Evolutionary conservation across 805 yeast species (phyloP).

Genomic region (Wickerhamomyces kurtzmanii): DNA sequence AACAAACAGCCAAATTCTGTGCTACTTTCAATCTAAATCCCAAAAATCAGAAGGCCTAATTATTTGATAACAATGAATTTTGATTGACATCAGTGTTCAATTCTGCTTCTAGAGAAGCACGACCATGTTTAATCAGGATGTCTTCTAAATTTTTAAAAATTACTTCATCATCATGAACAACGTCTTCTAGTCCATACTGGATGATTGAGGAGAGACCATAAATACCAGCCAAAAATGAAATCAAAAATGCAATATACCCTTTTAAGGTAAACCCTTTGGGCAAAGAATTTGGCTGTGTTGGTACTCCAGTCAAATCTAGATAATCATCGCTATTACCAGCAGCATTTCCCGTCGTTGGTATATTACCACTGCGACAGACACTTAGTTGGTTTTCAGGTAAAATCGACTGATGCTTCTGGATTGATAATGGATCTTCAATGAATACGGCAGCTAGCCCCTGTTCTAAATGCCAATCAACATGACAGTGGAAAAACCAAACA

Average conservation of each 20-base stretch:
- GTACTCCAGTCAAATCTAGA: conserved; percentile 51
- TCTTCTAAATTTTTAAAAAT: conserved; percentile 26
- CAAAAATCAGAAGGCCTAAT: too few relatives aligned
- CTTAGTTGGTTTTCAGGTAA: conserved; percentile 39
- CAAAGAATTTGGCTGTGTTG: conserved; percentile 47
- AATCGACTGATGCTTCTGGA: conserved; percentile 29
- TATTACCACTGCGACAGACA: conserved; percentile 36
- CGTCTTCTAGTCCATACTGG: conserved; percentile 58
- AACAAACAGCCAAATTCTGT: too few relatives aligned
- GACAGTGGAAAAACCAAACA: conserved; percentile 92
- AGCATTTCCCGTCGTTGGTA: conserved; percentile 54
- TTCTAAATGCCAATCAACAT: conserved; percentile 76
- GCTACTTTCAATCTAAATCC: too few relatives aligned
- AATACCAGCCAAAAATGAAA: conserved; percentile 46
- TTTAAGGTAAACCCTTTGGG: conserved; percentile 64
- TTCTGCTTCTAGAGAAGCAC: too few relatives aligned
- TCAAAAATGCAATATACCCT: conserved; percentile 54
- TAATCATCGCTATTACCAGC: conserved; percentile 54
- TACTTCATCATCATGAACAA: conserved; percentile 36
- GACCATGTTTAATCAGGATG: conserved; percentile 19
- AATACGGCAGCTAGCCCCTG: conserved; percentile 72
- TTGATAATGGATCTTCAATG: conserved; percentile 56
- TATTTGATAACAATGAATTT: too few relatives aligned
- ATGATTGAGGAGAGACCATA: conserved; percentile 53
- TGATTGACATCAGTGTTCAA: too few relatives aligned